Base-by-base conservation (phyloP, 768 basidiomycete species). In the Boletus patriciae region DNA sequence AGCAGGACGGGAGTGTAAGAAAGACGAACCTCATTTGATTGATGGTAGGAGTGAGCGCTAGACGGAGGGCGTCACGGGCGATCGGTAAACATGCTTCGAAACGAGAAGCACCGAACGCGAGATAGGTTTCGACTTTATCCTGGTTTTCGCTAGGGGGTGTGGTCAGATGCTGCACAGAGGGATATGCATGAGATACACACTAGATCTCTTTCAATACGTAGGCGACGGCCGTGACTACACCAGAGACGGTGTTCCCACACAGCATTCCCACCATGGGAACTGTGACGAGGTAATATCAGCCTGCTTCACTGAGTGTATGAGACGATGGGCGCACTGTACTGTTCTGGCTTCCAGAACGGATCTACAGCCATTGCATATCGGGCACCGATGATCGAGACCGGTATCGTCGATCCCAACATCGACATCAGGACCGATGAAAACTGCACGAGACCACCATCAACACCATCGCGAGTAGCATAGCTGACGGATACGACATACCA, bases 241-340 rank as follows among this genome's bases (percentile, higher is more conserved):
- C 84, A 0, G 87, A 86, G 50, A 94, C 87, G 1, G 90, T 85
- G 52, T 82, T 84, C 2, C 92, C 92, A 40, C 90, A 87, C 3
- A 94, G 76, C 93, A 94, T 94, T 8, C 93, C 91, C 9, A 92
- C 79, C 50, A 92, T 83, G 6, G 89, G 91, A 50, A 93, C 90
- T 92, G 58, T 48, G 31, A 21, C 29, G 45, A 37, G 42, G 27
- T 19, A 48, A 62, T 7, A 54, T 59, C 15, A 58, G 42, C 8
- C n/a, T 12, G 37, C 9, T 33, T n/a, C 3, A 23, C 10, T 13
- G 34, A 23, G 13, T 15, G 21, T 31, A 25, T 21, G 12, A 23
- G 6, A 33, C 1, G 25, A 38, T 40, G 6, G 18, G 59, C 85
- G 41, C 58, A 90, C 91, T 86, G 63, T 86, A 94, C 66, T 92